Base-by-base conservation (phyloP, 345 rosid genomes). In the Linum trigynum region DNA sequence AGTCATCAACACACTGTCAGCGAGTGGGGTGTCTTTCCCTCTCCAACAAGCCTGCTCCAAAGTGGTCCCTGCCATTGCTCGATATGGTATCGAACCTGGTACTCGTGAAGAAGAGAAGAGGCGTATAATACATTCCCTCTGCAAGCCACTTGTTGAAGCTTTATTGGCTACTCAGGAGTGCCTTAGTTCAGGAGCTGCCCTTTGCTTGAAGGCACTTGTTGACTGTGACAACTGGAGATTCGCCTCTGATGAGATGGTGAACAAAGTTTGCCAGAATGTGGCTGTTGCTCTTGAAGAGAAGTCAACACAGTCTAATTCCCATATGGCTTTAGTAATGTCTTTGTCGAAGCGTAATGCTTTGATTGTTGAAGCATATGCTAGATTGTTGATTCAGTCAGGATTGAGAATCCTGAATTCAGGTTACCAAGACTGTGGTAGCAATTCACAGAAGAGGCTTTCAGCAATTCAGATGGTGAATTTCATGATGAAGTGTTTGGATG, bases 1-100 rank as follows among this genome's bases (percentile, higher is more conserved):
- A 9, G 75, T 94, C 32, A 78, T 91, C 75, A 91, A 86, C 74
- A 94, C 97, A 5, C 72, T 94, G 45, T 86, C 92, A 63, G 88
- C 95, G 9, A 94, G 92, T 74, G 92, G 96, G 4, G 97, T 91
- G 17, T 94, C 96, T 48, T 85, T 94, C 75, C 91, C 96, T 64
- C 96, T 94, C 68, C 97, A 90, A 67, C 97, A 94, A 67, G 99
- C 99, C 0, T 94, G 99, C 75, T 86, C 99, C 6, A 90, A 86
- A 75, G 99, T 94, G 57, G 86, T 94, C 3, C 92, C 96, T 0
- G 96, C 97, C 3, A 89, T 91, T 70, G 95, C 99, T 4, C 82
- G 92, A 63, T 91, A 91, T 38, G 96, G 95, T 41, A 86, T 94
- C 61, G 96, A 87, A 9, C 97, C 86, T 0, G 79, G 89, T 9